A percentile compares a stretch with the other conserved stretches of the same genome.
Evolutionary conservation across 1,284 basidiomycete genomes (phyloP).

Genomic region (Cutaneotrichosporon sp.): DNA sequence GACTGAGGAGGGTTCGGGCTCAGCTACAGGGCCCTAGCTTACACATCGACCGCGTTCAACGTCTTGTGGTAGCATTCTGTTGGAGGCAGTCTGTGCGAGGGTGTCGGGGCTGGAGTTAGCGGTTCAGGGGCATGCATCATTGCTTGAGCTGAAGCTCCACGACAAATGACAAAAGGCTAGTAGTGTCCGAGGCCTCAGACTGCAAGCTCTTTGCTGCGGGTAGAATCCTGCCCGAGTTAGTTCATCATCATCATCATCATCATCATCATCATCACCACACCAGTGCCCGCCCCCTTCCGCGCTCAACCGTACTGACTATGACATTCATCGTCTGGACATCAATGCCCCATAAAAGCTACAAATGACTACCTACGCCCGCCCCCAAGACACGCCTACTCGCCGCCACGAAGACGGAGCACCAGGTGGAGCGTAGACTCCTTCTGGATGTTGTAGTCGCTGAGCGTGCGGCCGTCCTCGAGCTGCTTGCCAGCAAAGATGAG

Average conservation of each 20-base stretch:
- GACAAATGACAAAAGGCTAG: too few species aligned
- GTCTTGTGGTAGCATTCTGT: too few species aligned
- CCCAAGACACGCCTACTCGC: slow-evolving; percentile 48
- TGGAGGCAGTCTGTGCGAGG: too few species aligned
- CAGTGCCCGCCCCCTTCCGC: too few species aligned
- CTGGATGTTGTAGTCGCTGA: slow-evolving; percentile 76
- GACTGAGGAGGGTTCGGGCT: too few species aligned
- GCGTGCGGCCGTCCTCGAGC: slow-evolving; percentile 91
- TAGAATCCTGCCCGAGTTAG: not conserved
- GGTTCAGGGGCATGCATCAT: too few species aligned
- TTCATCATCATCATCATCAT: not conserved
- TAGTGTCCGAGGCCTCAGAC: too few species aligned
- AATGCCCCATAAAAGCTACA: slow-evolving; percentile 3
- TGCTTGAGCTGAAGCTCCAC: too few species aligned
- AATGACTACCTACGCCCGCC: not conserved
- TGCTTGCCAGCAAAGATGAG: slow-evolving; percentile 94
- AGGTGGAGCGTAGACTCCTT: slow-evolving; percentile 55
- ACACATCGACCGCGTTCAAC: too few species aligned
- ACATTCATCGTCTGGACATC: slow-evolving; percentile 9
- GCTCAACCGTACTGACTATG: not conserved
- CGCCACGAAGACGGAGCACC: slow-evolving; percentile 53
- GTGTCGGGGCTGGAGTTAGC: too few species aligned
- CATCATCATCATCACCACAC: not conserved
- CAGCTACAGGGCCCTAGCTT: too few species aligned
- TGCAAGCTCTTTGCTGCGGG: too few species aligned